These are phyloP conservation scores for Pyrenophora tritici-repentis DNA, from an alignment of 2,329 filamentous ascomycete genomes.

Conservation along the genomic window DNA sequence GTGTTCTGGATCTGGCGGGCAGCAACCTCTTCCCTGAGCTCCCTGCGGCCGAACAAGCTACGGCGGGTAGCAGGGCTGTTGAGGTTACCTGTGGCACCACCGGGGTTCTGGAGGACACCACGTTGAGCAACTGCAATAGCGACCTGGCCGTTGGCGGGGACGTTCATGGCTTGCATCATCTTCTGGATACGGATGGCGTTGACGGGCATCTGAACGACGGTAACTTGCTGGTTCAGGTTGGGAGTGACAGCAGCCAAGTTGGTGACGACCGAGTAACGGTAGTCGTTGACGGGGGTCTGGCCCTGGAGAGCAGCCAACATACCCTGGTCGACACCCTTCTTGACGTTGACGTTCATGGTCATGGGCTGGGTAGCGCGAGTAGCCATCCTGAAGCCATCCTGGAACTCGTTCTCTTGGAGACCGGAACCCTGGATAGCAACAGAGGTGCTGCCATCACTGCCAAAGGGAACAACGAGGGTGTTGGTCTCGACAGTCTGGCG, in stretches of 20 bases:
- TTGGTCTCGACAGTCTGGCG: conserved; percentile 46
- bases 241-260: conserved; percentile 43
- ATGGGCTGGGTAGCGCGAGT: conserved; percentile 44
- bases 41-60: conserved; percentile 26
- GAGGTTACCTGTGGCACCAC: conserved; percentile 42
- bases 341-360: conserved; percentile 44
- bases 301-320: conserved; percentile 43
- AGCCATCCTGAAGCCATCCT: conserved; percentile 47
- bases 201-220: conserved; percentile 46
- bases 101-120: conserved; percentile 43
- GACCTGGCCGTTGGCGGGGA: conserved; percentile 39
- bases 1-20: conserved; percentile 26
- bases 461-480: conserved; percentile 40
- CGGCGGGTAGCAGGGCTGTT: conserved; percentile 27
- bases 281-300: conserved; percentile 41
- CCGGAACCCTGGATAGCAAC: conserved; percentile 43
- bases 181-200: conserved; percentile 44
- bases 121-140: conserved; percentile 45
- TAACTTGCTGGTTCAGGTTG: conserved; percentile 43
- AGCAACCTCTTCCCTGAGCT: conserved; percentile 31
- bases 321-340: conserved; percentile 40
- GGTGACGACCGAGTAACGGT: conserved; percentile 42
- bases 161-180: conserved; percentile 43
- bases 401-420: conserved; percentile 47
- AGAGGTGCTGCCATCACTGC: conserved; percentile 28